A percentile compares a stretch with the other conserved stretches of the same genome.
phyloP scores from a whole-genome alignment of 2,329 filamentous ascomycete species.

The Fonsecaea nubica region DNA sequence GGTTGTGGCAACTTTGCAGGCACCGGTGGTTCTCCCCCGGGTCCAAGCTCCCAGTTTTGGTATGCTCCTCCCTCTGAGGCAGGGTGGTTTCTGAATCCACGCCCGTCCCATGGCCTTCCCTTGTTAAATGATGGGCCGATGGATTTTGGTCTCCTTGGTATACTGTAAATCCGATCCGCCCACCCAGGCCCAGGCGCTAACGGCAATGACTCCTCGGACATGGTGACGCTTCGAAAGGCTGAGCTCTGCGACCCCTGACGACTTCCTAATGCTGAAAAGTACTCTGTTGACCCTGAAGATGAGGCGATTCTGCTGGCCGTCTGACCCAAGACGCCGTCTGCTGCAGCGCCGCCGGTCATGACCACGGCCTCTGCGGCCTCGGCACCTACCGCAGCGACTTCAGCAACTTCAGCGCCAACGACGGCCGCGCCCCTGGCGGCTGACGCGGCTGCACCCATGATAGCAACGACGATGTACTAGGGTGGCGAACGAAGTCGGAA shows the following conservation, averaged over 20 bases:
- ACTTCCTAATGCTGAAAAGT: not conserved
- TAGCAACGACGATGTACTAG: not conserved
- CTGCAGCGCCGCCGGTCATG: not conserved
- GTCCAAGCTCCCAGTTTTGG: not conserved
- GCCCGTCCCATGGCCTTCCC: not conserved
- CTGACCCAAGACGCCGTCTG: not conserved
- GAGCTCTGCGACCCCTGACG: not conserved
- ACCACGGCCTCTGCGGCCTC: not conserved
- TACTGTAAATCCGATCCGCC: not conserved
- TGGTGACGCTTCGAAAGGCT: not conserved
- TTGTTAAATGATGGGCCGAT: not conserved
- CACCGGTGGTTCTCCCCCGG: not conserved
- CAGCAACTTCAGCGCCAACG: not conserved
- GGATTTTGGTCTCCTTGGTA: not conserved
- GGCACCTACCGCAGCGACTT: not conserved
- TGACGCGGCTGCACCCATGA: not conserved
- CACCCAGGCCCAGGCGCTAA: not conserved
- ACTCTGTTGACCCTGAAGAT: not conserved
- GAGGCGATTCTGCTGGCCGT: not conserved
- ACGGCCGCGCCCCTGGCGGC: not conserved
- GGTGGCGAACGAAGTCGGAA: not conserved
- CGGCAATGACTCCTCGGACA: not conserved
- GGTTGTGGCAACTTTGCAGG: not conserved
- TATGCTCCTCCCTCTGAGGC: not conserved
- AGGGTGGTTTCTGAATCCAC: slow-evolving; percentile 1